Evolutionary conservation across 371 early-diverging fungal species (phyloP).

Genomic region (Chytridium lagenaria): DNA sequence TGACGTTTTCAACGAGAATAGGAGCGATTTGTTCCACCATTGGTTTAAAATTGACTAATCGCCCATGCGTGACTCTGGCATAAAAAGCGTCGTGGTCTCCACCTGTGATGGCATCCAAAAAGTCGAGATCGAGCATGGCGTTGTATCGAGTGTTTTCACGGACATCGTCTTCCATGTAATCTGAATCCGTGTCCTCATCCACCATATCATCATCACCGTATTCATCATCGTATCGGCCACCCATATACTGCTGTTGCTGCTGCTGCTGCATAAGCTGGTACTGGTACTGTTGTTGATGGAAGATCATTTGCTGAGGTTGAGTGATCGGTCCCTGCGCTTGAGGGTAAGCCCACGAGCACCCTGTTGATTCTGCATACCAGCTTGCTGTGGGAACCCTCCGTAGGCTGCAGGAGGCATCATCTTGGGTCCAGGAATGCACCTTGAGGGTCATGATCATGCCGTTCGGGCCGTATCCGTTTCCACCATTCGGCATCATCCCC

Average conservation of each 20-base stretch:
- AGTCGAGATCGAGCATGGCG: constrained; percentile 40
- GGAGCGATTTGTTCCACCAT: constrained; percentile 18
- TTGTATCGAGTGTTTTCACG: constrained; percentile 50
- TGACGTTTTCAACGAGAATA: constrained; percentile 18
- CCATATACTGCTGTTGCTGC: constrained; percentile 1
- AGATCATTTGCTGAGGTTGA: constrained; percentile 16
- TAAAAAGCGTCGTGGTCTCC: constrained; percentile 36
- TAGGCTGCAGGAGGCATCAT: background rate
- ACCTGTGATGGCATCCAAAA: constrained; percentile 33
- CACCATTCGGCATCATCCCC: too few relatives aligned
- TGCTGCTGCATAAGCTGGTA: constrained; percentile 13
- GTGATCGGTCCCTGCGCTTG: constrained; percentile 6
- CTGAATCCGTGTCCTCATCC: constrained; percentile 33
- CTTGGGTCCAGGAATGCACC: constrained; percentile 7
- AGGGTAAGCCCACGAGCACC: background rate
- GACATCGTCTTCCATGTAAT: constrained; percentile 45
- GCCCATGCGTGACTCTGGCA: constrained; percentile 30
- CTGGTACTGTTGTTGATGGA: constrained; percentile 12
- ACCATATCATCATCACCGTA: constrained; percentile 25
- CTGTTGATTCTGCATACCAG: background rate
- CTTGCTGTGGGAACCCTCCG: background rate
- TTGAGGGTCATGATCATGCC: constrained; percentile 5
- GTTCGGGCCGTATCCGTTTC: background rate
- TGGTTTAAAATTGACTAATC: constrained; percentile 23
- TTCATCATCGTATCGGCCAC: constrained; percentile 21